Evolutionary conservation across 768 basidiomycete species (phyloP), one percentile per base, ranked within the genome.

Genomic region (Boletus barrowsii): DNA sequence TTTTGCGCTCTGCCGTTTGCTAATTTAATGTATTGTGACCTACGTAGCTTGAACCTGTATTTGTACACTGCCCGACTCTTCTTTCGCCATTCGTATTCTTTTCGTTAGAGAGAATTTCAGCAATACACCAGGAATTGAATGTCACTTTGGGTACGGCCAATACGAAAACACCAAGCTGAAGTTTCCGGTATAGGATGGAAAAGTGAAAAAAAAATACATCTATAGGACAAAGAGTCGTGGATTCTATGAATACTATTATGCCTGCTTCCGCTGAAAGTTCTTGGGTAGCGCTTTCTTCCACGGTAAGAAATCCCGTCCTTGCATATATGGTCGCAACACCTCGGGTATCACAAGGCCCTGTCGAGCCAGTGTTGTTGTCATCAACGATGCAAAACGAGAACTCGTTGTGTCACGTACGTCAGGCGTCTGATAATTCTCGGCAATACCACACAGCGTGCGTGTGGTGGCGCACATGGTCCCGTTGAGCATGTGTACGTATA

Each of bases 401-500:
- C 8, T 39, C 8, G 13, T 14, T 6, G 33, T 11, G 14, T 13
- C 18, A 48, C 86, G 53, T 64, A 96, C 95, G 47, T 97, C 93
- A 0, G 89, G 80, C 0, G 94, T 98, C 75, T 99, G 97, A 69
- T 96, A 93, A 72, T 98, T 98, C 75, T 99, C 97, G n/a, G 93
- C 95, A 53, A 99, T 64, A 72, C 97, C 98, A 73, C 96, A 98
- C 18, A 98, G 76, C 1, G 97, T 92, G 37, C 97, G 90, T 73
- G 96, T 92, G 2, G 97, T 98, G 2, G 97, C 97, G 63, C 94
- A 97, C 42, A 99, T 80, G 4, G 97, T 99, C 35, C 93, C 96
- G 71, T 99, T 99, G 66, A 99, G 75, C 97, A 99, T 99, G 77
- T 99, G 97, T 5, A 97, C 95, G 73, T 98, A 98, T 5, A 93